A percentile compares a stretch with the other conserved stretches of the same genome.
Conservation (phyloP, 2,329 filamentous ascomycete species). For the Sarocladium kiliense region DNA sequence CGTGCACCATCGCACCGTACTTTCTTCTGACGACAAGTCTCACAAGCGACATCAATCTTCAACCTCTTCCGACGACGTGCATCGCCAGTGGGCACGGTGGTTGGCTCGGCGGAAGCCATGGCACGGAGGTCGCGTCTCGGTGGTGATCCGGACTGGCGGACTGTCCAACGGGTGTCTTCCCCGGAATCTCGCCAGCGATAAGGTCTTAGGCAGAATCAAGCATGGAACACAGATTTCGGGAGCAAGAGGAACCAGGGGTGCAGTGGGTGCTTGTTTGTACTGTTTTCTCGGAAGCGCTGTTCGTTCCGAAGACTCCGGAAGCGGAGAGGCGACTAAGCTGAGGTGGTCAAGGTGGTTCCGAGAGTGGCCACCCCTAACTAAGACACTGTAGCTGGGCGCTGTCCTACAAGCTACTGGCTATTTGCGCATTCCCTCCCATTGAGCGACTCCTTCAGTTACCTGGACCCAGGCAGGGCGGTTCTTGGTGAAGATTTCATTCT, state of each 20-base stretch:
- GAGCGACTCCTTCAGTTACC: constrained; percentile 15
- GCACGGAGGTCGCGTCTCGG: no score
- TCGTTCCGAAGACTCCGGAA: no score
- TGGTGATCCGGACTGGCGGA: background rate
- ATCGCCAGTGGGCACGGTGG: background rate
- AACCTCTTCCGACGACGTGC: constrained; percentile 26
- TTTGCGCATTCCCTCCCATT: constrained; percentile 22
- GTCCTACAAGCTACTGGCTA: constrained; percentile 10
- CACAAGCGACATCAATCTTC: constrained; percentile 38
- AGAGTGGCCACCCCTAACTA: no score
- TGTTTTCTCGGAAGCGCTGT: no score
- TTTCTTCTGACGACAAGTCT: constrained; percentile 35
- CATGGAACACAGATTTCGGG: constrained; percentile 1
- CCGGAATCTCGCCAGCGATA: background rate
- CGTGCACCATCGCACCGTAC: constrained; percentile 36
- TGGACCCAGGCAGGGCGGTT: constrained; percentile 21
- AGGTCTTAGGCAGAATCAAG: no score
- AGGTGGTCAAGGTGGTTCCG: no score
- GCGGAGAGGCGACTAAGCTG: no score
- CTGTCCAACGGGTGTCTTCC: background rate
- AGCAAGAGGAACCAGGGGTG: background rate
- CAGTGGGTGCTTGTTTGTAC: background rate
- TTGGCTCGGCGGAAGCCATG: background rate
- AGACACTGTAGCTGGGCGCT: no score
- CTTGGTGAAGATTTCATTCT: constrained; percentile 23